phyloP scores from a whole-genome alignment of 1,284 basidiomycete genomes.

The Coniferiporia weirii region DNA sequence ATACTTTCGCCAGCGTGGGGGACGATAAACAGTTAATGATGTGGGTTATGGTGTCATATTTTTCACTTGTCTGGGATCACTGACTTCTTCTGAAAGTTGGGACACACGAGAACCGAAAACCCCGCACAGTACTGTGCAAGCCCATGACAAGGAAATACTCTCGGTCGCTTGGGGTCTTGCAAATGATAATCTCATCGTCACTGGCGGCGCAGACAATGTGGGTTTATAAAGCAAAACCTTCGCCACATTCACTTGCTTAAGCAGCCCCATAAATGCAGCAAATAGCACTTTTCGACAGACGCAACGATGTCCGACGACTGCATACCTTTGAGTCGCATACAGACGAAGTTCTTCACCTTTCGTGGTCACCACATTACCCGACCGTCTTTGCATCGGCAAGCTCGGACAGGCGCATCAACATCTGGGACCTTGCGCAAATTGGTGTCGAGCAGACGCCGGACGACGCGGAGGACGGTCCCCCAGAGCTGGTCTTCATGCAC shows the following conservation, averaged over 20 bases:
- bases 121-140: constrained; percentile 73
- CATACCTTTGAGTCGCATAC: constrained; percentile 93
- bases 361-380: constrained; percentile 92
- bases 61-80: constrained; percentile 15
- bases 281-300: constrained; percentile 84
- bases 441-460: constrained; percentile 96
- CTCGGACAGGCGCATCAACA: constrained; percentile 87
- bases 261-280: constrained; percentile 48
- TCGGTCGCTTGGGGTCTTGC: constrained; percentile 88
- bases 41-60: constrained; percentile 40
- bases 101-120: constrained; percentile 77
- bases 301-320: constrained; percentile 74
- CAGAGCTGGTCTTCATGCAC: constrained; percentile 90
- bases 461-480: constrained; percentile 96
- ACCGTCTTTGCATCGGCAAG: constrained; percentile 91
- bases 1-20: constrained; percentile 92
- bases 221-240: constrained; percentile 18
- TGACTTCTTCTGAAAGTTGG: constrained; percentile 59
- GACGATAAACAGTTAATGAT: constrained; percentile 94
- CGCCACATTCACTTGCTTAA: not conserved
- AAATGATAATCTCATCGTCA: constrained; percentile 80
- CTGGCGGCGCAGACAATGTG: constrained; percentile 93
- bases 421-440: constrained; percentile 94
- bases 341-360: constrained; percentile 90
- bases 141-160: constrained; percentile 89